A percentile compares a stretch with the other conserved stretches of the same genome.
These are phyloP conservation scores for Penicillium desertorum DNA, from an alignment of 495 filamentous ascomycete genomes.

Conservation along the genomic window DNA sequence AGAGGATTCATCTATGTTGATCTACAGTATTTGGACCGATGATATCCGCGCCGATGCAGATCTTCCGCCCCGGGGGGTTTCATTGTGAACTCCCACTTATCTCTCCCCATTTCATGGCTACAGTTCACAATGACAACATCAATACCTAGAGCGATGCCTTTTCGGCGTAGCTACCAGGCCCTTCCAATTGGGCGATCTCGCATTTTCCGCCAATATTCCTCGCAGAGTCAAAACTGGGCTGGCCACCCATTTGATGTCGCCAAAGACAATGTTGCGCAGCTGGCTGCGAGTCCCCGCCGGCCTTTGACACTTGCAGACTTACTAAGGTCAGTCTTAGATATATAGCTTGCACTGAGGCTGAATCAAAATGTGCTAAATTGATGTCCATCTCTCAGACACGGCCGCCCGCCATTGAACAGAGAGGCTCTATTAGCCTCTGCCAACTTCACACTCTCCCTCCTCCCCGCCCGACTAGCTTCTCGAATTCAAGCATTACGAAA, in stretches of 20 bases:
- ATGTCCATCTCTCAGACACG: conserved; percentile 58
- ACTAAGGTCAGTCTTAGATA: conserved; percentile 60
- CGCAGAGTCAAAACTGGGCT: conserved; percentile 20
- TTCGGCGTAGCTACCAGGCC: neutral
- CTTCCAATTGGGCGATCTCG: neutral
- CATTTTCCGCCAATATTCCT: conserved; percentile 19
- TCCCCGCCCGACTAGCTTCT: conserved; percentile 91
- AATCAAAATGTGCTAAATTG: neutral
- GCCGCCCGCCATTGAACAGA: conserved; percentile 80
- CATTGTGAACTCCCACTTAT: conserved; percentile 11
- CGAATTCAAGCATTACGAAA: conserved; percentile 90
- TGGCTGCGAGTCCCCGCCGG: conserved; percentile 77
- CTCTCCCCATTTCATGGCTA: conserved; percentile 1
- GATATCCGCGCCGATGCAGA: conserved; percentile 14
- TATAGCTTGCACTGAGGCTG: neutral
- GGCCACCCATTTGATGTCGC: conserved; percentile 41
- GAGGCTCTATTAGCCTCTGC: conserved; percentile 80
- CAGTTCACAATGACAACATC: conserved; percentile 14
- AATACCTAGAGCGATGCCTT: conserved; percentile 9
- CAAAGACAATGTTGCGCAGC: conserved; percentile 70
- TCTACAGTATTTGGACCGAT: conserved; percentile 1
- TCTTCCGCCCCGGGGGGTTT: conserved; percentile 9
- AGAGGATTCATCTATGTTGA: neutral
- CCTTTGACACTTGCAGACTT: conserved; percentile 83
- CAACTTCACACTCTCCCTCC: conserved; percentile 89